phyloP scores from a whole-genome alignment of 768 basidiomycete species.

The Amanita subjunquillea region DNA sequence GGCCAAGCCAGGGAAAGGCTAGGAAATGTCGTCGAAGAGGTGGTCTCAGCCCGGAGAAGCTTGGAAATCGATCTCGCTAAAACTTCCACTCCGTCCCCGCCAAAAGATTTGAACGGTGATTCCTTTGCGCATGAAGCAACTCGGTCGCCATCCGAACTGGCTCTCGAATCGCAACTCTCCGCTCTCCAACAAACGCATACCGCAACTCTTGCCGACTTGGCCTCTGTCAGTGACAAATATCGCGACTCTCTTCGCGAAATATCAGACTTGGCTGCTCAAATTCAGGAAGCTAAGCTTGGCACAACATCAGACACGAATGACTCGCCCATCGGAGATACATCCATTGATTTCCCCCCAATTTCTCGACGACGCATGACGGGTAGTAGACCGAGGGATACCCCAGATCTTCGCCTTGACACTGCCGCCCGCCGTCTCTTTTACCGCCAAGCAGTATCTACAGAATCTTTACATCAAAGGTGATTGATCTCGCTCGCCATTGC shows the following conservation, averaged over 20 bases:
- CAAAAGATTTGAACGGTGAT: conserved; percentile 9
- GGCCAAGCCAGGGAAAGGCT: conserved; percentile 58
- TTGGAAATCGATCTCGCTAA: conserved; percentile 41
- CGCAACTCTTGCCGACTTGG: conserved; percentile 70
- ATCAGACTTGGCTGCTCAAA: conserved; percentile 85
- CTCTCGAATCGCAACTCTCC: conserved; percentile 52
- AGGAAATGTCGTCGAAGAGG: conserved; percentile 57
- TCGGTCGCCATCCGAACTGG: conserved; percentile 22
- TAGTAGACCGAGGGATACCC: conserved; percentile 37
- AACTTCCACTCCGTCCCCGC: conserved; percentile 12
- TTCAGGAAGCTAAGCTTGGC: conserved; percentile 74
- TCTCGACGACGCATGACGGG: conserved; percentile 44
- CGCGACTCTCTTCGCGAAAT: conserved; percentile 86
- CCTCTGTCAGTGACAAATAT: conserved; percentile 73
- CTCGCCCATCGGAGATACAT: conserved; percentile 34
- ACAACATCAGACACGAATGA: conserved; percentile 22
- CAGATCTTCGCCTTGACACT: conserved; percentile 37
- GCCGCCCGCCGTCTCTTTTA: conserved; percentile 70
- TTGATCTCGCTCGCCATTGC: conserved; percentile 7
- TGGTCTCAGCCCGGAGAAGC: conserved; percentile 58
- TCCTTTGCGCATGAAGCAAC: conserved; percentile 16
- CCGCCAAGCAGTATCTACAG: conserved; percentile 77
- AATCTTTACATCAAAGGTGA: conserved; percentile 83
- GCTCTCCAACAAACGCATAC: conserved; percentile 76
- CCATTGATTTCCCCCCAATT: conserved; percentile 22